Evolutionary conservation across 2,329 filamentous ascomycete genomes (phyloP).

Genomic region (Basipetospora sp.): DNA sequence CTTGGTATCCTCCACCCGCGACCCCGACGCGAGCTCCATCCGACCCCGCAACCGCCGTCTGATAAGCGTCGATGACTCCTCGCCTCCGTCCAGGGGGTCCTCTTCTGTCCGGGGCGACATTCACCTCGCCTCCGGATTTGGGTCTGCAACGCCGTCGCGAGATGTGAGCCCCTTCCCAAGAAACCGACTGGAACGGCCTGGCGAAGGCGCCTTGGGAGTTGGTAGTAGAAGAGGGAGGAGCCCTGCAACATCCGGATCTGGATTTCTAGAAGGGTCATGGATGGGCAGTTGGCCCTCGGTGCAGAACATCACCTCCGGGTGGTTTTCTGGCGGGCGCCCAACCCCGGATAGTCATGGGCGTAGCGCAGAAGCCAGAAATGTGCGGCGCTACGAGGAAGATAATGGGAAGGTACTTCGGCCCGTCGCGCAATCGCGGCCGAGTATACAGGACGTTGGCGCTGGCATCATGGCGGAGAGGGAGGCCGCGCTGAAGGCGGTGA

Average conservation of each 20-base stretch:
- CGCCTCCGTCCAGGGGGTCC: slow-evolving; percentile 14
- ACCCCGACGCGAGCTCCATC: slow-evolving; percentile 24
- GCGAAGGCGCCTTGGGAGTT: background rate
- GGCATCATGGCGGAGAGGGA: slow-evolving; percentile 40
- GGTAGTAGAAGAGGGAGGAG: background rate
- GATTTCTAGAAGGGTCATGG: slow-evolving; percentile 35
- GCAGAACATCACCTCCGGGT: slow-evolving; percentile 28
- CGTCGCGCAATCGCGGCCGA: slow-evolving; percentile 2
- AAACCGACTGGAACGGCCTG: slow-evolving; percentile 15
- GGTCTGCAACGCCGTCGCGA: slow-evolving; percentile 12
- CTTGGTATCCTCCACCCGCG: slow-evolving; percentile 26
- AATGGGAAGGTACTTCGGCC: too few species aligned
- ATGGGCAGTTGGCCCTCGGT: slow-evolving; percentile 40
- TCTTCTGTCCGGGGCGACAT: slow-evolving; percentile 21
- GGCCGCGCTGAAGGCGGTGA: slow-evolving; percentile 38
- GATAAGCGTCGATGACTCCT: slow-evolving; percentile 17
- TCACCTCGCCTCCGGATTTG: slow-evolving; percentile 12
- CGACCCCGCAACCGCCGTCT: slow-evolving; percentile 36
- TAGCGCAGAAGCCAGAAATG: too few species aligned
- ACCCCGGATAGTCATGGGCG: too few species aligned
- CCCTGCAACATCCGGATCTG: slow-evolving; percentile 3
- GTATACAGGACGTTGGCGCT: slow-evolving; percentile 33
- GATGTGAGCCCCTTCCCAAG: slow-evolving; percentile 35
- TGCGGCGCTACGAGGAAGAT: too few species aligned
- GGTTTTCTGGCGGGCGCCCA: slow-evolving; percentile 1